phyloP scores from a whole-genome alignment of 2,329 filamentous ascomycete species.

The Diaporthe sp. region DNA sequence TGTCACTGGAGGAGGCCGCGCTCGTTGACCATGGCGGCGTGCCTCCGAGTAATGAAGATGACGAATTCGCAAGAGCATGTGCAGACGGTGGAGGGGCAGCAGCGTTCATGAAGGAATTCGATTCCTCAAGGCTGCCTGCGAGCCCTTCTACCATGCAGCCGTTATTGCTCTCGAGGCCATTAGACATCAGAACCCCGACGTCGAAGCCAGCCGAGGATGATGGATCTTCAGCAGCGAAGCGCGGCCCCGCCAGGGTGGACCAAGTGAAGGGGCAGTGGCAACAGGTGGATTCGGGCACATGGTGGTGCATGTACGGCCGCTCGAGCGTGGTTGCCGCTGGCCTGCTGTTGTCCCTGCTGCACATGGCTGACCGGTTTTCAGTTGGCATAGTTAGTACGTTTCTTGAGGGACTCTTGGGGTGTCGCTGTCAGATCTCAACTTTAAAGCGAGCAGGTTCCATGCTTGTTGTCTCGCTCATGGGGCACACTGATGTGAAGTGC shows the following conservation, averaged over 20 bases:
- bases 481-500: not conserved
- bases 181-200: not conserved
- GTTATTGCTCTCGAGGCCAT: not conserved
- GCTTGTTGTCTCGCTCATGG: not conserved
- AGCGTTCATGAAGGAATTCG: not conserved
- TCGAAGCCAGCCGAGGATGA: not conserved
- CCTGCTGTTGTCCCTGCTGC: not conserved
- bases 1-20: not conserved
- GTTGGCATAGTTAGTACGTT: not conserved
- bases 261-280: not conserved
- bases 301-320: not conserved
- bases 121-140: not conserved
- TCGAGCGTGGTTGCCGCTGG: not conserved
- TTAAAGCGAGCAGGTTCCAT: not conserved
- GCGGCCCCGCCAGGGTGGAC: not conserved
- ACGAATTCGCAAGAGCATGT: not conserved
- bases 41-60: not conserved
- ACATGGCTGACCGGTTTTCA: not conserved
- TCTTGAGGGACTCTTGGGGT: not conserved
- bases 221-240: not conserved
- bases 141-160: not conserved
- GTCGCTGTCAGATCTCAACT: not conserved
- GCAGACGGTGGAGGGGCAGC: not conserved
- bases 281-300: not conserved
- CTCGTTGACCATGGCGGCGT: not conserved